Evolutionary conservation across 495 filamentous ascomycete species (phyloP).

Genomic region (Penicillium verhagenii): DNA sequence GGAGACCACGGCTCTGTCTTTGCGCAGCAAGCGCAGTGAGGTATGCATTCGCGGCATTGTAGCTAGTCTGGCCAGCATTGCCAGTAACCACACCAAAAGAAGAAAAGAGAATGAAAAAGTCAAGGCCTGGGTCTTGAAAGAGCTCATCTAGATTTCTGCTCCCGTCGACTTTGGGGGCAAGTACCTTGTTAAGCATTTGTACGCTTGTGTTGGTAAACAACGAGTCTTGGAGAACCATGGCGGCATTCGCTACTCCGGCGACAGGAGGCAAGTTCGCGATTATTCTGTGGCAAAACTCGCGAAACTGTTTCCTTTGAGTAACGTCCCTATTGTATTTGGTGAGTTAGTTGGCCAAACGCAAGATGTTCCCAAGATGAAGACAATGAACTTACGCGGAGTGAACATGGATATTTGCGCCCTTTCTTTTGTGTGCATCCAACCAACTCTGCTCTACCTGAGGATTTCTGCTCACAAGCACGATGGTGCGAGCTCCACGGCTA

Average conservation of each 20-base stretch:
- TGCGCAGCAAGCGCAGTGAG: slow-evolving; percentile 31
- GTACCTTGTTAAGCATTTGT: neutral
- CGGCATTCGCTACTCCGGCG: neutral
- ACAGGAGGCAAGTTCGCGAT: neutral
- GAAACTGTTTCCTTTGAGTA: neutral
- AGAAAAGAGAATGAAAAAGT: slow-evolving; percentile 38
- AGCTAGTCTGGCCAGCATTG: slow-evolving; percentile 56
- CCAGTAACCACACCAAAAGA: slow-evolving; percentile 54
- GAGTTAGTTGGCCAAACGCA: too few relatives aligned
- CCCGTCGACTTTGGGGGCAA: neutral
- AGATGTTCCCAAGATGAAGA: neutral
- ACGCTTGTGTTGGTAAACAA: neutral
- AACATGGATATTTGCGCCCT: neutral
- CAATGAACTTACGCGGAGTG: slow-evolving; percentile 7
- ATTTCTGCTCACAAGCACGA: slow-evolving; percentile 48
- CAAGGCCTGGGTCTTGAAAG: neutral
- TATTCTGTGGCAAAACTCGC: neutral
- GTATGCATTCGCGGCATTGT: slow-evolving; percentile 59
- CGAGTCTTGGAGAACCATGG: neutral
- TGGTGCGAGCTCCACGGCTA: slow-evolving; percentile 46
- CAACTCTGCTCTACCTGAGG: slow-evolving; percentile 46
- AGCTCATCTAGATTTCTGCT: neutral
- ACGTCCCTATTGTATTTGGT: neutral
- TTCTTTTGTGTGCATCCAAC: slow-evolving; percentile 20
- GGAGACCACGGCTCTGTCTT: slow-evolving; percentile 28